Evolutionary conservation across 2,329 filamentous ascomycete species (phyloP), one percentile per base, ranked within the genome.

Genomic region (Exserohilum rostratum): DNA sequence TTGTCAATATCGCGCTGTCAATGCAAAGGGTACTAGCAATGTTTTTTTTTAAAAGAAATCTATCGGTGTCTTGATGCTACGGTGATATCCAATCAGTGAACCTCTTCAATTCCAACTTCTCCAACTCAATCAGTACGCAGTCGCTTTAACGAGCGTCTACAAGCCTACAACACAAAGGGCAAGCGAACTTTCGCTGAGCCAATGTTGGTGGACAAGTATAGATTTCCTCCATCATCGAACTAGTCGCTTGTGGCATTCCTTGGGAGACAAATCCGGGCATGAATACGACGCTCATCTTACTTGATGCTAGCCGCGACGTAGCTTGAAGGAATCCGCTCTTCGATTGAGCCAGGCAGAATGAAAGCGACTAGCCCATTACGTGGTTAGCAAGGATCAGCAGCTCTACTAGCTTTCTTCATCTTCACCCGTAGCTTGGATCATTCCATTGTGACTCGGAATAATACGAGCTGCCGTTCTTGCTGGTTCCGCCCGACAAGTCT

Each of bases 401-500:
- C 30, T 29, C 55, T 30, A 48, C 9, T 13, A 22, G 7, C 12
- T 49, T 17, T 11, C 9, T 49, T 15, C 9, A 34, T 50, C 49
- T 65, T 73, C 69, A 74, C 59, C 66, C 65, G 50, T 72, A 74
- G 50, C 61, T 70, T 34, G 66, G 60, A 47, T 73, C 70, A 15
- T 72, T 67, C 72, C 72, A 75, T 27, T 66, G 60, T 7, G 53
- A 55, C 27, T 72, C 68, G 15, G 69, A 65, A 40, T 73, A 73
- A 22, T 73, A 74, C 7, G 67, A 46, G 20, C 57, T 62, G 15
- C 65, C 61, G 11, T 68, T 68, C 35, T 69, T 74, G 50, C 70
- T 74, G 51, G 68, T 72, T 11, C 69, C 68, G 3, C 78, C 77
- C 30, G 69, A 75, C 4, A 84, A 79, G 70, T 97, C 93, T 43